Base-by-base conservation (phyloP, 129 eudicot genomes). In the Centaurea solstitialis region DNA sequence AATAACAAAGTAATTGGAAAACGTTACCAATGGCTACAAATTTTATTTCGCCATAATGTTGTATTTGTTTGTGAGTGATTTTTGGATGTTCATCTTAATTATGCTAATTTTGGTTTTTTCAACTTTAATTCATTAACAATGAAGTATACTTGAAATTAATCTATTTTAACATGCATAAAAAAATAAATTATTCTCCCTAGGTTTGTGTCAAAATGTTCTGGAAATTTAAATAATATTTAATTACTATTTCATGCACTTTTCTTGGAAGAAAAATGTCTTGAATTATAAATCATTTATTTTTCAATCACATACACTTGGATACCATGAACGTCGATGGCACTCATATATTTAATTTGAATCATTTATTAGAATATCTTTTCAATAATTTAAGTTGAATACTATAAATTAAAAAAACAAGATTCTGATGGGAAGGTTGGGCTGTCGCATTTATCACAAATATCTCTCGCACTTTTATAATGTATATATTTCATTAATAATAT, bases 391-490 rank as follows among this genome's bases (percentile, higher is more conserved):
- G 9, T 57, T 53, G 62, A 18, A 53, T 53, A 53, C 62, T 53
- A 5, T 53, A 53, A 53, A 53, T 53, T 5, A n/a, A 57, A 0
- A 26, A 26, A 57, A 57, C 65, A 57, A 57, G 7, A 57, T 57
- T 57, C 65, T 57, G 22, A n/a, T 17, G 18, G 65, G n/a, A 17
- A 57, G 22, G 85, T 70, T 82, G 72, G 73, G 77, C 23, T 76
- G 85, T 82, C 81, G 62, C 81, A 76, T 50, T 82, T 76, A 76
- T 57, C 67, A 64, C 67, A 75, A 82, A 76, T 53, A 82, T 82
- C 77, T 82, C 72, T 62, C 38, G 11, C 38, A 53, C 21, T 68
- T 72, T 12, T 57, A 10, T 15, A 57, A 57, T 8, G n/a, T n/a
- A 53, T 53, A 1, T 53, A 6, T 53, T 53, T 53, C 17, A 53